phyloP scores from a whole-genome alignment of 148 eudicot species.

The Bassia scoparia region DNA sequence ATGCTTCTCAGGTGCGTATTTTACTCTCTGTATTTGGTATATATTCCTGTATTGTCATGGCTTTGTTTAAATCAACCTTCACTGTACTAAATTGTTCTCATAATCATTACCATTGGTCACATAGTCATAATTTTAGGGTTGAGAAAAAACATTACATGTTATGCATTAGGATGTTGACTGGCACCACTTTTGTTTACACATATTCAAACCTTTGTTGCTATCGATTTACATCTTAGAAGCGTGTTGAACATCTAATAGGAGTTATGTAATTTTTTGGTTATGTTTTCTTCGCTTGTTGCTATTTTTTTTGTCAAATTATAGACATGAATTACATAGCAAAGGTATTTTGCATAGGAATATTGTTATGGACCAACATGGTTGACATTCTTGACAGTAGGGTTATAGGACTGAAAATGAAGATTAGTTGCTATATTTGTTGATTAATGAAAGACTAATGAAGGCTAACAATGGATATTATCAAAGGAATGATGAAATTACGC shows the following conservation, averaged over 20 bases:
- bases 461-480: no score
- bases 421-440: no score
- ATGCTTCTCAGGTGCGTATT: slow-evolving; percentile 68
- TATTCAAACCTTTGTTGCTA: no score
- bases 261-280: background rate
- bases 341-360: no score
- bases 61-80: background rate
- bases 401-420: no score
- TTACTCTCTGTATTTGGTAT: slow-evolving; percentile 7
- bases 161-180: background rate
- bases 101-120: background rate
- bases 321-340: no score
- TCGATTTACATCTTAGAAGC: background rate
- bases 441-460: no score
- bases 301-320: no score
- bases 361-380: no score
- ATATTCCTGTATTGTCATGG: background rate
- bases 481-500: no score
- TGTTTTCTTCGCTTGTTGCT: no score
- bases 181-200: background rate
- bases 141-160: background rate
- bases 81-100: background rate
- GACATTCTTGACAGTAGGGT: no score
- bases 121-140: background rate
- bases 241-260: background rate